phyloP scores from a whole-genome alignment of 495 filamentous ascomycete genomes.

The Xylaria intraflava region DNA sequence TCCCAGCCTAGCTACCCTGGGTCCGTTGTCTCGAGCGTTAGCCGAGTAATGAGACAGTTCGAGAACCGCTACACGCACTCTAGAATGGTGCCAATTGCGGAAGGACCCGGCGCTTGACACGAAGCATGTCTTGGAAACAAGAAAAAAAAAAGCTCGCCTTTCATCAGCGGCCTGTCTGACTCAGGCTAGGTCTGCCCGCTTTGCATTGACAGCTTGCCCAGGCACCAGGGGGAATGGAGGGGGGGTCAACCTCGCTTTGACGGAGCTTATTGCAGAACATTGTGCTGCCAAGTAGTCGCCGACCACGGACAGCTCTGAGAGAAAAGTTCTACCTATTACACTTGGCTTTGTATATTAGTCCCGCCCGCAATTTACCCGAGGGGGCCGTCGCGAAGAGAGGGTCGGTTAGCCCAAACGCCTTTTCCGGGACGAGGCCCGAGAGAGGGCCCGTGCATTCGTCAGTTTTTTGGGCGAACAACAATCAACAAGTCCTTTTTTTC shows the following conservation, averaged over 20 bases:
- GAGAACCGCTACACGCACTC: slow-evolving; percentile 1
- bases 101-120: slow-evolving; percentile 20
- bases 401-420: too few species aligned
- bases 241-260: neutral
- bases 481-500: neutral
- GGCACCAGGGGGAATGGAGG: neutral
- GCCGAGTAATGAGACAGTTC: neutral
- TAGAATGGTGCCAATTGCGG: slow-evolving; percentile 23
- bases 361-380: neutral
- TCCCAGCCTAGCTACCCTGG: slow-evolving; percentile 16
- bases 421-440: too few species aligned
- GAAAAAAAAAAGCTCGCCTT: too few species aligned
- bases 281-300: slow-evolving; percentile 1
- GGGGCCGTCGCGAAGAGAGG: too few species aligned
- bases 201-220: slow-evolving; percentile 11
- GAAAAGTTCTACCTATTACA: too few species aligned
- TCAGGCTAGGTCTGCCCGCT: slow-evolving; percentile 12
- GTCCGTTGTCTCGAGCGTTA: slow-evolving; percentile 13
- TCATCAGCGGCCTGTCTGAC: slow-evolving; percentile 11
- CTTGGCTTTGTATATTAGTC: neutral
- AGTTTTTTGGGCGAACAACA: neutral
- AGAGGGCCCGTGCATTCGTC: neutral
- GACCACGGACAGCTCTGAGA: neutral
- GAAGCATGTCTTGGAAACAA: slow-evolving; percentile 14
- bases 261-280: neutral